phyloP scores from a whole-genome alignment of 768 basidiomycete species.

The Phlebiopsis flavidoalba region DNA sequence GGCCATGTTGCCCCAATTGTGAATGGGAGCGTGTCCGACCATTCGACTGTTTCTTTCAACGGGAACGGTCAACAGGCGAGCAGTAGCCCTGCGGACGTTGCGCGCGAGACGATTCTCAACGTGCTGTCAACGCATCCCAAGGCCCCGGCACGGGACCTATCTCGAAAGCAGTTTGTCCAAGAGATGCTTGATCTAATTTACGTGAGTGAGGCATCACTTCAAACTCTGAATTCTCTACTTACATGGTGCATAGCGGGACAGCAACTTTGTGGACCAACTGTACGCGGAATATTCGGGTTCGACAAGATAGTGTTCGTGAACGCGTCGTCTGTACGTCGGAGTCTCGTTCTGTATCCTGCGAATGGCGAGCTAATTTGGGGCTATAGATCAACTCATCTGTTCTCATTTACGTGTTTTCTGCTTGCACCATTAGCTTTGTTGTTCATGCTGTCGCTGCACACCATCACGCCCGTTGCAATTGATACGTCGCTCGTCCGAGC shows the following conservation, averaged over 20 bases:
- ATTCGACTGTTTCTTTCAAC: neutral
- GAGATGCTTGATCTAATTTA: conserved; percentile 67
- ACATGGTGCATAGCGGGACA: conserved; percentile 45
- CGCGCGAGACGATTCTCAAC: conserved; percentile 11
- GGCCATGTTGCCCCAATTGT: neutral
- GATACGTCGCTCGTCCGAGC: neutral
- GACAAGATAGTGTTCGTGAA: neutral
- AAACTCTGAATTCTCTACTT: neutral
- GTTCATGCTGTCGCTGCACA: conserved; percentile 1
- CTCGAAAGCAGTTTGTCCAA: conserved; percentile 41
- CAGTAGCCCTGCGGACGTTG: conserved; percentile 4
- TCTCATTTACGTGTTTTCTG: neutral
- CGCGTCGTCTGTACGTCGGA: neutral
- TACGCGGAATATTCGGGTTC: conserved; percentile 41
- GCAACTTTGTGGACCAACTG: conserved; percentile 59
- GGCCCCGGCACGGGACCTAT: conserved; percentile 2
- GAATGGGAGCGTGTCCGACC: neutral
- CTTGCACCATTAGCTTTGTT: conserved; percentile 6
- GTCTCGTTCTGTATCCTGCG: neutral
- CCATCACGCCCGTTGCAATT: neutral
- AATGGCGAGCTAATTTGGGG: neutral
- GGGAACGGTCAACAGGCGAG: neutral
- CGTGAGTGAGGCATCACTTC: conserved; percentile 12
- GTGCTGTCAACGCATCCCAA: conserved; percentile 12
- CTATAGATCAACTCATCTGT: neutral